Conservation (phyloP, 768 basidiomycete genomes). For the Termitomyces sp. region DNA sequence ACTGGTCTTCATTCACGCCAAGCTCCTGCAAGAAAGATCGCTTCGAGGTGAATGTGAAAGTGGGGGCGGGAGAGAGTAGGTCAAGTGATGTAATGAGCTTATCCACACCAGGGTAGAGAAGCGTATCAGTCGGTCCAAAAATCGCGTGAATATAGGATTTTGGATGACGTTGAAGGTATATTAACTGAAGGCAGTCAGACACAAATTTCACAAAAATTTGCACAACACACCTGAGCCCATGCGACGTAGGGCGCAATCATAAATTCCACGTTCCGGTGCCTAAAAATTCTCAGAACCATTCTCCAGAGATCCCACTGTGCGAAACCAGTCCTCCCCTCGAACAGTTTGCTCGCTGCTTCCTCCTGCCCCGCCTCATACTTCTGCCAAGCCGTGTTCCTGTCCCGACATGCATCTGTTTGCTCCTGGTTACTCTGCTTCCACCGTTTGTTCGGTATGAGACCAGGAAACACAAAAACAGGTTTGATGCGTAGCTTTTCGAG, state of each 20-base stretch:
- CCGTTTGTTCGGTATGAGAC: conserved; percentile 73
- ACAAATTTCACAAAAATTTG: background rate
- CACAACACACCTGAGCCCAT: conserved; percentile 80
- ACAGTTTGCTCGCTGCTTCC: conserved; percentile 80
- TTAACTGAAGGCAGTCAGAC: conserved; percentile 49
- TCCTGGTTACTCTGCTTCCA: conserved; percentile 58
- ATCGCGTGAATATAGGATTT: conserved; percentile 95
- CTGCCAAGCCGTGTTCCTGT: conserved; percentile 82
- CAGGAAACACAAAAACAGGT: conserved; percentile 97
- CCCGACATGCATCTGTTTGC: conserved; percentile 64
- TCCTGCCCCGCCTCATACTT: conserved; percentile 92
- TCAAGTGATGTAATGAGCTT: conserved; percentile 88
- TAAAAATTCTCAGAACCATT: conserved; percentile 86
- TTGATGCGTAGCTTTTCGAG: conserved; percentile 93
- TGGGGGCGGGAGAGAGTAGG: conserved; percentile 56
- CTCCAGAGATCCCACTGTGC: conserved; percentile 93
- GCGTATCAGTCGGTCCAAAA: conserved; percentile 84
- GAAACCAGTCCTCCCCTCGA: conserved; percentile 68
- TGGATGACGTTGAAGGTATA: conserved; percentile 89
- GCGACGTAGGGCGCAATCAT: conserved; percentile 93
- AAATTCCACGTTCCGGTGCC: conserved; percentile 93
- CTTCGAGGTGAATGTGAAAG: conserved; percentile 85
- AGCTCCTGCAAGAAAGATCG: conserved; percentile 54
- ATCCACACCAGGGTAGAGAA: conserved; percentile 84
- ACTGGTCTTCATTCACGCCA: conserved; percentile 76